These are phyloP conservation scores for Lachancea quebecensis DNA, from an alignment of 805 yeast species.

Conservation along the genomic window DNA sequence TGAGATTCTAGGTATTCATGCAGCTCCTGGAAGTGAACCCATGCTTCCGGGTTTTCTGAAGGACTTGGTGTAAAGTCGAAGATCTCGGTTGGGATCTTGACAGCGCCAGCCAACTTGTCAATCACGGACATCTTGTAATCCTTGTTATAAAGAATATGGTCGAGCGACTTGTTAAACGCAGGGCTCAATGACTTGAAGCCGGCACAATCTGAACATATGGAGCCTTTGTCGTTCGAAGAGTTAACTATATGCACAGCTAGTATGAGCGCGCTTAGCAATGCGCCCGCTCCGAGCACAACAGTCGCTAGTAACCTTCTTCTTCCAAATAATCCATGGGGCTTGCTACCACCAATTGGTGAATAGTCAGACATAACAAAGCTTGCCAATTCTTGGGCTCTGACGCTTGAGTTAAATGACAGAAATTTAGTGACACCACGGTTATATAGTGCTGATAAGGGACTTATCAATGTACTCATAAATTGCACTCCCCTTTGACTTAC, in stretches of 20 bases:
- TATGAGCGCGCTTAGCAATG: neutral
- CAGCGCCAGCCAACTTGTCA: conserved; percentile 42
- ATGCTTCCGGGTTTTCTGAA: conserved; percentile 9
- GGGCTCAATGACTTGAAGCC: conserved; percentile 8
- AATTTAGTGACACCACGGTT: too few species aligned
- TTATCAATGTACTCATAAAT: too few species aligned
- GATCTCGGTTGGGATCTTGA: conserved; percentile 50
- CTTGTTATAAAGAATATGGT: conserved; percentile 8
- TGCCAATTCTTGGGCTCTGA: too few species aligned
- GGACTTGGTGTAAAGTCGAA: conserved; percentile 37
- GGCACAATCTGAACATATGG: conserved; percentile 1
- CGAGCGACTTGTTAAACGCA: conserved; percentile 8
- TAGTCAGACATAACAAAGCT: too few species aligned
- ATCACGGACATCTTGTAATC: conserved; percentile 9
- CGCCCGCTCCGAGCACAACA: neutral
- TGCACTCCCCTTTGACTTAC: too few species aligned
- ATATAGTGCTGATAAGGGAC: too few species aligned
- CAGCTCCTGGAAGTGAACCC: conserved; percentile 26
- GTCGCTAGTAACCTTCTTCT: neutral
- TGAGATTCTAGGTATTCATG: conserved; percentile 42
- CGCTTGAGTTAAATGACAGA: too few species aligned
- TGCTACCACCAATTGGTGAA: neutral
- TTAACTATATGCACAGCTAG: neutral
- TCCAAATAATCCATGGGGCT: too few species aligned
- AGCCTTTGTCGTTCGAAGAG: neutral